Conservation (phyloP, 2,329 filamentous ascomycete genomes). For the Phyllosticta citriasiana region DNA sequence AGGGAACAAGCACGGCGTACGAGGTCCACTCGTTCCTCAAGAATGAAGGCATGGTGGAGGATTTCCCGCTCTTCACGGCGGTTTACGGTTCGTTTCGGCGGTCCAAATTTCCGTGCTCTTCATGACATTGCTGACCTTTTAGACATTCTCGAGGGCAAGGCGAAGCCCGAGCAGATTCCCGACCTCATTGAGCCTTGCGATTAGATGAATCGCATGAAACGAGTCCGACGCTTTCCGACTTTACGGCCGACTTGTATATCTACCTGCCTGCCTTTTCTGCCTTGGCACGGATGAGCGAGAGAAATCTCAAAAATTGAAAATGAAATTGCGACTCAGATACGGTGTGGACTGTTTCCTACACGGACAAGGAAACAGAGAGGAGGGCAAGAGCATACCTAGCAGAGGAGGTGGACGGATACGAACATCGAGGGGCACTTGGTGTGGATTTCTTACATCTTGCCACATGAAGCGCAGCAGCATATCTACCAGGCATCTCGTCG, state of each 20-base stretch:
- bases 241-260: not conserved
- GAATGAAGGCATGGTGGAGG: conserved; percentile 62
- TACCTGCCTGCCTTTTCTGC: not conserved
- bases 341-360: not conserved
- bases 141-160: conserved; percentile 67
- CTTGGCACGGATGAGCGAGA: not conserved
- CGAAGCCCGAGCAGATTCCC: conserved; percentile 72
- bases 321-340: not conserved
- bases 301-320: not conserved
- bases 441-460: too few relatives aligned
- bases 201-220: not conserved
- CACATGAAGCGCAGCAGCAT: too few relatives aligned
- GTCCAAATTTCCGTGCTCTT: not conserved
- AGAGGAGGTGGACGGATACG: not conserved
- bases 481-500: too few relatives aligned
- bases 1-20: conserved; percentile 83
- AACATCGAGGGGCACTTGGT: too few relatives aligned
- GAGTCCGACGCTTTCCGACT: not conserved
- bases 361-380: not conserved
- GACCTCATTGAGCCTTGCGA: conserved; percentile 38
- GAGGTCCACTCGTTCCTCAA: conserved; percentile 88
- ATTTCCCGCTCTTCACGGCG: conserved; percentile 88
- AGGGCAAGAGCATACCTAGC: not conserved
- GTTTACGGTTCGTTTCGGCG: conserved; percentile 50
- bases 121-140: conserved; percentile 9